Evolutionary conservation across 2,329 filamentous ascomycete species (phyloP).

Genomic region (Sphaerulina vaccinii): DNA sequence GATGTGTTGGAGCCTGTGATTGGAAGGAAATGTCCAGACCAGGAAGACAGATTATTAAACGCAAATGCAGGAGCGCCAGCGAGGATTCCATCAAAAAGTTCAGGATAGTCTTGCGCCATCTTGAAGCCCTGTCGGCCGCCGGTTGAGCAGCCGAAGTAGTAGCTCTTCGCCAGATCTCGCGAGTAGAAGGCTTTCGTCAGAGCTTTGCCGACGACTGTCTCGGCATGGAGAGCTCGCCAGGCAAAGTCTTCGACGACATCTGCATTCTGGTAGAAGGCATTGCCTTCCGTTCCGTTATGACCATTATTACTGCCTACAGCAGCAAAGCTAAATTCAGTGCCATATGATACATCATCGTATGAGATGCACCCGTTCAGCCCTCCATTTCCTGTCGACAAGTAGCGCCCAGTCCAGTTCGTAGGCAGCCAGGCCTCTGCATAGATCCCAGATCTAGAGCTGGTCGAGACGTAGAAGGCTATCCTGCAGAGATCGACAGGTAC

Average conservation of each 20-base stretch:
- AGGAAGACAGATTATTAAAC: constrained; percentile 43
- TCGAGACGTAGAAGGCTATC: constrained; percentile 42
- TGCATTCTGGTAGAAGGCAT: constrained; percentile 47
- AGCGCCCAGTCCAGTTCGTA: constrained; percentile 41
- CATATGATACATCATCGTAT: constrained; percentile 43
- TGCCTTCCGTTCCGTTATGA: constrained; percentile 47
- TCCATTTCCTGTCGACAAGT: constrained; percentile 42
- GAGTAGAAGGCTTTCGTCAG: constrained; percentile 39
- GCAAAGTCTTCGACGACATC: constrained; percentile 52
- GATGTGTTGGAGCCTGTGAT: constrained; percentile 40
- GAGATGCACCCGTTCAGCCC: constrained; percentile 42
- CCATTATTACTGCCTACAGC: constrained; percentile 44
- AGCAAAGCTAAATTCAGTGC: constrained; percentile 41
- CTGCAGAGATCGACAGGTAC: constrained; percentile 43
- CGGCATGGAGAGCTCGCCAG: constrained; percentile 37
- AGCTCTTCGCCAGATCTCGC: constrained; percentile 43
- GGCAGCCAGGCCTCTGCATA: constrained; percentile 49
- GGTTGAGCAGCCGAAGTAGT: constrained; percentile 49
- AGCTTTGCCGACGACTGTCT: constrained; percentile 34
- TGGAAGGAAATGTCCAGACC: constrained; percentile 43
- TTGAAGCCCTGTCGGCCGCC: constrained; percentile 50
- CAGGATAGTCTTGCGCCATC: constrained; percentile 44
- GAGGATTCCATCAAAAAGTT: constrained; percentile 50
- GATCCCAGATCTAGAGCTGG: constrained; percentile 42
- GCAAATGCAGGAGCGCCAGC: constrained; percentile 45